phyloP scores from a whole-genome alignment of 192 early-diverging fungal species.

The Entophlyctis luteolus region DNA sequence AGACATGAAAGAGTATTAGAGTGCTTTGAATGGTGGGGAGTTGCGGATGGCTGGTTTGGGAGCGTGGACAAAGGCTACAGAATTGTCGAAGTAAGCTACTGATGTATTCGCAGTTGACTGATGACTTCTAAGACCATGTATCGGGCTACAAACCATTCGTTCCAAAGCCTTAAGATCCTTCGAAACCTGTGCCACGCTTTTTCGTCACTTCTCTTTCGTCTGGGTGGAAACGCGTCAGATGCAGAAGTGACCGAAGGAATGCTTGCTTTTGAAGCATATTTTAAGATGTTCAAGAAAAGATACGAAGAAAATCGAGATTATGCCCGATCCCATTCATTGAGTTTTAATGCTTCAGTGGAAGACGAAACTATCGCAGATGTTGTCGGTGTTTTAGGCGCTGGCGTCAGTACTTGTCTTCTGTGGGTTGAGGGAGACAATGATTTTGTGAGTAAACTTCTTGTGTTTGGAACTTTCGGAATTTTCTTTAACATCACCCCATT shows the following conservation, averaged over 20 bases:
- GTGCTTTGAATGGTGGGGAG: conserved; percentile 43
- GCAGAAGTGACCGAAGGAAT: conserved; percentile 44
- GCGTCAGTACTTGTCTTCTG: conserved; percentile 29
- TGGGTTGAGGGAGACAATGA: conserved; percentile 33
- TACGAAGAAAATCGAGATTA: conserved; percentile 11
- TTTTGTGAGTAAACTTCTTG: conserved; percentile 15
- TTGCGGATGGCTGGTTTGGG: conserved; percentile 27
- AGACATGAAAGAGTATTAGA: conserved; percentile 33
- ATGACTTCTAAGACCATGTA: conserved; percentile 40
- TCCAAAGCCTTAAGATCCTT: conserved; percentile 47
- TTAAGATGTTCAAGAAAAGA: conserved; percentile 41
- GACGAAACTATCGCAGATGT: conserved; percentile 46
- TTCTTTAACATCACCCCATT: background rate
- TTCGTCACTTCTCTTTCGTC: conserved; percentile 31
- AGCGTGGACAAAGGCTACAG: conserved; percentile 38
- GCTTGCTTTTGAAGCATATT: conserved; percentile 32
- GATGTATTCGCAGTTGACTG: background rate
- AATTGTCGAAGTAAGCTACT: conserved; percentile 38
- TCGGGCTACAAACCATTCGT: conserved; percentile 49
- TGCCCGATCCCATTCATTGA: background rate
- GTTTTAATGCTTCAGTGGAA: conserved; percentile 17
- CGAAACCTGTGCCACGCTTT: conserved; percentile 50
- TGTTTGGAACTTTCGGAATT: background rate
- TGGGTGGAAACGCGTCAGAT: conserved; percentile 39
- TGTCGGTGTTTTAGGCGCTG: conserved; percentile 41